These are phyloP conservation scores for Phytophthora constricta DNA, from an alignment of 352 stramenopile genomes.

Conservation along the genomic window DNA sequence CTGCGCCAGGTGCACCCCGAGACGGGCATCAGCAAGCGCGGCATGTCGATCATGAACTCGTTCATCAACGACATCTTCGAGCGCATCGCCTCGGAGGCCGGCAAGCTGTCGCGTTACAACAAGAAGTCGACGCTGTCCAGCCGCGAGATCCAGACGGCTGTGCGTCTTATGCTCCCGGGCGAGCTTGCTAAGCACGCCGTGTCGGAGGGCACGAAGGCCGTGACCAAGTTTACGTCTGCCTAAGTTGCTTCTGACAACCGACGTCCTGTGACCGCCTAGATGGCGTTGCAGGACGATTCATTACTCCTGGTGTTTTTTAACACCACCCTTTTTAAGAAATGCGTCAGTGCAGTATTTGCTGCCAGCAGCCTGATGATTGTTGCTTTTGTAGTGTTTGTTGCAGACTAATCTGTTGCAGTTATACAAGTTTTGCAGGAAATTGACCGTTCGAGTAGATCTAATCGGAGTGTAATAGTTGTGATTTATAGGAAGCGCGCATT, in stretches of 20 bases:
- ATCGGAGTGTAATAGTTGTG: too few species aligned
- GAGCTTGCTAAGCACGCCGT: conserved; percentile 98
- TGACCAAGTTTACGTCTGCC: conserved; percentile 93
- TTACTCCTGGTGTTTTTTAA: conserved; percentile 54
- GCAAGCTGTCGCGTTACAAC: conserved; percentile 97
- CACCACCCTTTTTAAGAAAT: conserved; percentile 47
- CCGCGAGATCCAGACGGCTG: conserved; percentile 97
- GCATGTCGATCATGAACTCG: conserved; percentile 99
- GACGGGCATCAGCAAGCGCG: conserved; percentile 97
- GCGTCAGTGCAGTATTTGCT: conserved; percentile 26
- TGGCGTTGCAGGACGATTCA: neutral
- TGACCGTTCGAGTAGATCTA: too few species aligned
- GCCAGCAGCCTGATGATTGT: neutral
- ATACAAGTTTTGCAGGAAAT: too few species aligned
- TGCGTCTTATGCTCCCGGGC: conserved; percentile 95
- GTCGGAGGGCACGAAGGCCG: conserved; percentile 97
- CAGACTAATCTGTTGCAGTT: too few species aligned
- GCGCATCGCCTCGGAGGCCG: conserved; percentile 96
- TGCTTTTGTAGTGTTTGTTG: neutral
- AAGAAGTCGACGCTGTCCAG: conserved; percentile 98
- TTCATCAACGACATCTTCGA: conserved; percentile 99
- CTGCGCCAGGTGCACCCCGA: conserved; percentile 96
- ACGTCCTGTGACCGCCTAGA: neutral
- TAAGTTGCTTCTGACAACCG: conserved; percentile 46
- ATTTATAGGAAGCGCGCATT: too few species aligned